Percentiles rank a stretch among this genome's conserved stretches.
Evolutionary conservation across 2,329 filamentous ascomycete genomes (phyloP).

Genomic region (Phyllosticta citribraziliensis): DNA sequence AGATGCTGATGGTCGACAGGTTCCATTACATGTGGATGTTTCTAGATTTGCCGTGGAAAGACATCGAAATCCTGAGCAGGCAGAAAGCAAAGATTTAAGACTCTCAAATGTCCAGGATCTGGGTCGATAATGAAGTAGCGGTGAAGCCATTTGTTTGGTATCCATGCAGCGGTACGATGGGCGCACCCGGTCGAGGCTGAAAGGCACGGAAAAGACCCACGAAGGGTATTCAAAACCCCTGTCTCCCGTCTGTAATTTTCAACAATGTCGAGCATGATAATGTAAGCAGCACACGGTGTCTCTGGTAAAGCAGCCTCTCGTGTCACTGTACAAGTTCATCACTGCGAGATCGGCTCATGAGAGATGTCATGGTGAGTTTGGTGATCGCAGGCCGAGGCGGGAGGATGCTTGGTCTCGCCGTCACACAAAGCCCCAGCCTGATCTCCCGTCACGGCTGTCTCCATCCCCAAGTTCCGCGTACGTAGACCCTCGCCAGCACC

Average conservation of each 20-base stretch:
- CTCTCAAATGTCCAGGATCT: background rate
- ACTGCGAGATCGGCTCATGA: background rate
- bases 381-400: background rate
- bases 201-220: background rate
- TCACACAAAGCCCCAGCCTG: background rate
- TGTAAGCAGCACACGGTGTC: background rate
- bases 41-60: constrained; percentile 50
- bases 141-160: background rate
- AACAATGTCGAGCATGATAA: background rate
- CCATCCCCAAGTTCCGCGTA: background rate
- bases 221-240: background rate
- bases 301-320: background rate
- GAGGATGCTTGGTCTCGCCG: background rate
- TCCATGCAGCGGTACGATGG: background rate
- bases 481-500: background rate
- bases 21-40: constrained; percentile 61
- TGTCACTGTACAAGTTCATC: background rate
- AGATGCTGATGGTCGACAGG: constrained; percentile 28
- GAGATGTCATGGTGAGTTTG: background rate
- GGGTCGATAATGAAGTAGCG: background rate
- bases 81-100: constrained; percentile 24
- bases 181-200: background rate
- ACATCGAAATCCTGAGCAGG: constrained; percentile 35
- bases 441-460: background rate
- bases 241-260: background rate